Evolutionary conservation across 768 basidiomycete genomes (phyloP).

Genomic region (Dioszegia hungarica): DNA sequence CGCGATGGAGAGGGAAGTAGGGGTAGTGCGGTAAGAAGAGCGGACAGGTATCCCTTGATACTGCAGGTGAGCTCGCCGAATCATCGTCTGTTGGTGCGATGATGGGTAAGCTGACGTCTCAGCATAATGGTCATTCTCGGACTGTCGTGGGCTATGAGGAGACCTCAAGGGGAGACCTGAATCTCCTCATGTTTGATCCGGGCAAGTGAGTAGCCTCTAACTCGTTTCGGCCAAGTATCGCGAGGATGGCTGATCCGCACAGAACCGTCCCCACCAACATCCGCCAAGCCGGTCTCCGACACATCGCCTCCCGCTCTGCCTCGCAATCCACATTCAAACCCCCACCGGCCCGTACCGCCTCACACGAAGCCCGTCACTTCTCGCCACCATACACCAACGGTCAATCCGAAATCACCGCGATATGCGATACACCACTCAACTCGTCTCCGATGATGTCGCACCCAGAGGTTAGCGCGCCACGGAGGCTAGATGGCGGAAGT

Average conservation of each 20-base stretch:
- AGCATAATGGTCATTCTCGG: slow-evolving; percentile 80
- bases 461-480: background rate
- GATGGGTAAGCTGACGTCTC: slow-evolving; percentile 38
- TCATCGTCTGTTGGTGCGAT: background rate
- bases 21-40: slow-evolving; percentile 54
- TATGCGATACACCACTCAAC: background rate
- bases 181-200: slow-evolving; percentile 75
- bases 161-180: slow-evolving; percentile 57
- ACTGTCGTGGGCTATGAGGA: slow-evolving; percentile 80
- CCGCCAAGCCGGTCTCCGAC: slow-evolving; percentile 5
- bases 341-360: background rate
- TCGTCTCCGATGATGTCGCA: background rate
- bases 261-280: slow-evolving; percentile 11
- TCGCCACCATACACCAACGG: slow-evolving; percentile 35
- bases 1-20: slow-evolving; percentile 37
- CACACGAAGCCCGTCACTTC: slow-evolving; percentile 29
- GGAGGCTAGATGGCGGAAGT: slow-evolving; percentile 7
- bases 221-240: background rate
- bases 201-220: slow-evolving; percentile 47
- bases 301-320: background rate
- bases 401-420: slow-evolving; percentile 13
- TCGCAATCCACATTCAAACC: background rate
- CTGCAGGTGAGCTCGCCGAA: slow-evolving; percentile 51
- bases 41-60: slow-evolving; percentile 72
- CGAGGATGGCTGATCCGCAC: background rate